These are phyloP conservation scores for Phytopythium vexans DNA, from an alignment of 352 stramenopile species.

Conservation along the genomic window DNA sequence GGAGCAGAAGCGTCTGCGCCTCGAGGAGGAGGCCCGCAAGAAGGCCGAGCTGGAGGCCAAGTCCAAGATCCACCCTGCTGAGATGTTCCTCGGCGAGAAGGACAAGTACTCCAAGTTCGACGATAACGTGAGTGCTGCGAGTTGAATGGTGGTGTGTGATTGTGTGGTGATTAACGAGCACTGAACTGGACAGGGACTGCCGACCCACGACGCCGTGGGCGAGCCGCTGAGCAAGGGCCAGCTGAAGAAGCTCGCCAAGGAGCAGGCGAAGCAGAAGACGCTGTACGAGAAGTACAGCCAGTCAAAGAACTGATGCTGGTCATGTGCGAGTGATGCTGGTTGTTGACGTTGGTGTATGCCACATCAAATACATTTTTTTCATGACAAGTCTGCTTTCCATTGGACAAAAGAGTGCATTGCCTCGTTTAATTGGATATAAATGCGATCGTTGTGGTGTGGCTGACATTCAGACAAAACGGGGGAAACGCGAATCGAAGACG, in stretches of 20 bases:
- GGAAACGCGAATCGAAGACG: too few relatives aligned
- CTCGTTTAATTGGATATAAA: not conserved
- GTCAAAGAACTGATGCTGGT: slow-evolving; percentile 11
- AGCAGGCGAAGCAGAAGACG: slow-evolving; percentile 95
- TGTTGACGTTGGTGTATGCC: not conserved
- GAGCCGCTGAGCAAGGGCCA: slow-evolving; percentile 94
- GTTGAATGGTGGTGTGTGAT: not conserved
- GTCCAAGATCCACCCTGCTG: slow-evolving; percentile 87
- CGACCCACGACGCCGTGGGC: slow-evolving; percentile 91
- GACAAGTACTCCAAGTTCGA: slow-evolving; percentile 92
- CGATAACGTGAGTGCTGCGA: slow-evolving; percentile 49
- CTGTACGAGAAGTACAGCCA: slow-evolving; percentile 79
- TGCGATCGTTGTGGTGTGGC: too few relatives aligned
- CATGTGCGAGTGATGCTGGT: not conserved
- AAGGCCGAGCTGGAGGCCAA: slow-evolving; percentile 81
- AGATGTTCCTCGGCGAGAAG: slow-evolving; percentile 91
- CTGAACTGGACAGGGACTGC: slow-evolving; percentile 77
- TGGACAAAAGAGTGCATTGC: not conserved
- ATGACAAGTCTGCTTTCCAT: not conserved
- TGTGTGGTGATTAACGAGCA: not conserved
- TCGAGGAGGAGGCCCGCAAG: slow-evolving; percentile 74
- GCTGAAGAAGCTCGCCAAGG: slow-evolving; percentile 97
- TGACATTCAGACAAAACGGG: too few relatives aligned
- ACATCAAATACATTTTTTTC: not conserved
- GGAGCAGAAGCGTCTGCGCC: slow-evolving; percentile 67